A percentile compares a stretch with the other conserved stretches of the same genome.
Evolutionary conservation across 164 flowering plant species (phyloP).

Genomic region (Saururus chinensis): DNA sequence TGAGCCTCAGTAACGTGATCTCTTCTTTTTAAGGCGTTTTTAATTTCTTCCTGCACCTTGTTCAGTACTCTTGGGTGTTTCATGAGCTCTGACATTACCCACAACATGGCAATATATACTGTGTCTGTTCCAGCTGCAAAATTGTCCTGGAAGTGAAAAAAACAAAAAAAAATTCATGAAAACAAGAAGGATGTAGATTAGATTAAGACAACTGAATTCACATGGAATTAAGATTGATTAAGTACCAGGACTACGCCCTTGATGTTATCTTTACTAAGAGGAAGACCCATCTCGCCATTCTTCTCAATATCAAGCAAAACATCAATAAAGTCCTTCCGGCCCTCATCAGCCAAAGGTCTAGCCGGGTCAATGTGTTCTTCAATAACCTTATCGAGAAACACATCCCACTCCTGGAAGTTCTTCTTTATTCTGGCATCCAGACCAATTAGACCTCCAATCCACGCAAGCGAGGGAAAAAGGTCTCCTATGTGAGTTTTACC

Average conservation of each 20-base stretch:
- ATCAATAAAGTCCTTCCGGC: conserved; percentile 1
- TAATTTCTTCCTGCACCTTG: conserved; percentile 18
- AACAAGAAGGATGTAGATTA: background rate
- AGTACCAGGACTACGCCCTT: conserved; percentile 1
- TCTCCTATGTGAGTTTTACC: conserved; percentile 10
- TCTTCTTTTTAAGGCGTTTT: conserved; percentile 5
- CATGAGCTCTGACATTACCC: conserved; percentile 36
- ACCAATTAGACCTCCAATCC: conserved; percentile 13
- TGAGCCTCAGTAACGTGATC: conserved; percentile 15
- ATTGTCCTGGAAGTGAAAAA: conserved; percentile 16
- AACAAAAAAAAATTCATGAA: background rate
- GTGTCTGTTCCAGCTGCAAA: conserved; percentile 32
- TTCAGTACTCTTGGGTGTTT: conserved; percentile 22
- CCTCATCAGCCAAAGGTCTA: background rate
- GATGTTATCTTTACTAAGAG: background rate
- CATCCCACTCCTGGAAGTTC: conserved; percentile 3
- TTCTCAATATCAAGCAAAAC: conserved; percentile 5
- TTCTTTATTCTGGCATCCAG: conserved; percentile 7
- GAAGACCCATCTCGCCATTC: background rate
- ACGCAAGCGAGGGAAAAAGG: conserved; percentile 12
- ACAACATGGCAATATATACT: conserved; percentile 12
- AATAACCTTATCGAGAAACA: conserved; percentile 6
- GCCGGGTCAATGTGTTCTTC: background rate
- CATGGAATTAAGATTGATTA: background rate
- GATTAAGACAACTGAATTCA: background rate